Base-by-base conservation (phyloP, 345 rosid species). In the Salix dunnii region DNA sequence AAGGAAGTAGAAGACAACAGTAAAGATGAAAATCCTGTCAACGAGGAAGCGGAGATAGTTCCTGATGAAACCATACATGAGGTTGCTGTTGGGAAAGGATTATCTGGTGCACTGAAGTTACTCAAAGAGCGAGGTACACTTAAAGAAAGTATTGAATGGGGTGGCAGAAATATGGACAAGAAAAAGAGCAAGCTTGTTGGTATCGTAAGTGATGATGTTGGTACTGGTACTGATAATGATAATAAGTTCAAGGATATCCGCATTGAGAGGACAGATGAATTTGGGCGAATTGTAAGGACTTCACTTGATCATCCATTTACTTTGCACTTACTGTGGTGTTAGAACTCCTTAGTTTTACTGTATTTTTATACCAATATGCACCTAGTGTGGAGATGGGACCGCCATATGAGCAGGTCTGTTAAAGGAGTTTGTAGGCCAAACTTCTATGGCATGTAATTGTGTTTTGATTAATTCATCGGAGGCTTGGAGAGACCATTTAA, bases 131-230 rank as follows among this genome's bases (percentile, higher is more conserved):
- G 97, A 82, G 99, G 99, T 80, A 84, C 94, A 20, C 94, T 96
- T 48, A 96, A 94, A 74, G 99, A 94, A 86, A 86, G 86, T 68
- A 80, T 90, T 55, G 97, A 96, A 16, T 92, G 98, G 98, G 99
- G 97, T 84, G 99, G 98, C 76, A 87, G 99, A 77, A 96, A 94
- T 87, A 96, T 94, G 98, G 99, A 96, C 89, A 96, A 92, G 88
- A 96, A 93, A 82, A 96, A 91, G 87, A 92, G 98, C 87, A 96
- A 96, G 88, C 97, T 96, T 75, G 89, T 92, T 73, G 98, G 98
- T 74, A 86, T 96, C 10, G 77, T 85, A 51, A 95, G 86, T 53
- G 84, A 83, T 71, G 83, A 78, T 55, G 89, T 35, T 20, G 36
- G 36, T 33, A 33, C 36, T 33, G 82, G 3, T 62, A 30, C 31